Base-by-base conservation (phyloP, 1,284 basidiomycete species). In the Athelia sp. region DNA sequence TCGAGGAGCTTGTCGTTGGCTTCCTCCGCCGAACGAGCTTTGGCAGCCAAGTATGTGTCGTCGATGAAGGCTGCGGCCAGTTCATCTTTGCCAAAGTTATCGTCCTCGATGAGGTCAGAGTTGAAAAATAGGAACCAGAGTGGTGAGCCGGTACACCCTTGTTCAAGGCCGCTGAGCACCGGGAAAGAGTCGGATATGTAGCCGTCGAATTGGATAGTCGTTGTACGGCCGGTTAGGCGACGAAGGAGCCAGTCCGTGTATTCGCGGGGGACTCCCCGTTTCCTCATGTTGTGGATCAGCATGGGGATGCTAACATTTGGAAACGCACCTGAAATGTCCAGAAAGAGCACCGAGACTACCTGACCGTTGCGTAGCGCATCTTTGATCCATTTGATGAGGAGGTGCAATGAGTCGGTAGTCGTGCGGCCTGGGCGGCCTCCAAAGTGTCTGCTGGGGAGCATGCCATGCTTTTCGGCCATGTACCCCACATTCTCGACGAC, bases 111-210 rank as follows among this genome's bases (percentile, higher is more conserved):
- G 1, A 67, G 53, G 31, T 49, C 50, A 2, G 56, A 50, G 42
- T 64, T 67, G 54, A 66, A 70, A 47, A 67, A 63, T 0, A 60
- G 54, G 46, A 62, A 68, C 2, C 54, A 49, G 1, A 54, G 32
- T 46, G 52, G 51, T 1, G 56, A 61, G 4, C 54, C 44, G 0
- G 57, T 53, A 23, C 49, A 53, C 0, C 60, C 60, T 42, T 60
- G 58, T 4, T 48, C 49, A 1, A 59, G 53, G 0, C 60, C 57
- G 14, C 50, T 43, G 10, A 18, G n/a, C 1, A 51, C 45, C 14
- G 26, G 22, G 14, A 48, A 21, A 9, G 23, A 23, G 14, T 50
- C 38, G 9, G 52, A 51, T 11, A 35, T n/a, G 18, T 38, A 55
- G 40, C 54, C 52, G 44, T 62, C 57, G 38, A 61, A 58, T 3